Evolutionary conservation across 1,284 basidiomycete species (phyloP).

Genomic region (Puccinia hordei): DNA sequence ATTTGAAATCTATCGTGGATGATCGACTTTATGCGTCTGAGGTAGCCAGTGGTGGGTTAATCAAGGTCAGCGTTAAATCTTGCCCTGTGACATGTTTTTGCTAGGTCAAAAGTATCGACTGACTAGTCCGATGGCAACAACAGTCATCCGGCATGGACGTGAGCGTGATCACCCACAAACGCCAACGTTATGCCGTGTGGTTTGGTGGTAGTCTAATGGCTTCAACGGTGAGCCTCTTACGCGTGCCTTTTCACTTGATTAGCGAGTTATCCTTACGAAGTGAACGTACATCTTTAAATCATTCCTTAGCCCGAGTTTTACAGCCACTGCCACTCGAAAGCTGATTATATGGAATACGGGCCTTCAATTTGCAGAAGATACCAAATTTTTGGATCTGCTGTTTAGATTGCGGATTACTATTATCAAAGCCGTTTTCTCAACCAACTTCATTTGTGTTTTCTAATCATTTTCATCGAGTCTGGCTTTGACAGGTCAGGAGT

Average conservation of each 20-base stretch:
- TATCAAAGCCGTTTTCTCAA: neutral
- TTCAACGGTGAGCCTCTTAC: constrained; percentile 69
- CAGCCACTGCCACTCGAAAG: constrained; percentile 94
- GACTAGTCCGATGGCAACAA: neutral
- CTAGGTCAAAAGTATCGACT: neutral
- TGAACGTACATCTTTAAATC: neutral
- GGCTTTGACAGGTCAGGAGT: neutral
- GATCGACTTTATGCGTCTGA: constrained; percentile 79
- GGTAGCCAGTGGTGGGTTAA: constrained; percentile 72
- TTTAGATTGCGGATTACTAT: constrained; percentile 24
- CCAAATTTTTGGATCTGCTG: constrained; percentile 75
- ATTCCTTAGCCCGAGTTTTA: constrained; percentile 83
- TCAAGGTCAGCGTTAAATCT: constrained; percentile 66
- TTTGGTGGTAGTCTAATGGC: constrained; percentile 94
- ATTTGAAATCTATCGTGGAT: constrained; percentile 91
- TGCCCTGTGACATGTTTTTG: neutral
- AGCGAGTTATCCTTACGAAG: neutral
- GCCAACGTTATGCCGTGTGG: constrained; percentile 98
- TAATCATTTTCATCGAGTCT: neutral
- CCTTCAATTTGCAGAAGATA: constrained; percentile 93
- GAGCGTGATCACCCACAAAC: constrained; percentile 97
- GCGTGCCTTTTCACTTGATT: neutral
- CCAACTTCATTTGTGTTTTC: neutral
- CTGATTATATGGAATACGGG: constrained; percentile 95
- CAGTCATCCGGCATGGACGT: constrained; percentile 59